Conservation (phyloP, 2,329 filamentous ascomycete genomes). For the Colletotrichum eremochloae region DNA sequence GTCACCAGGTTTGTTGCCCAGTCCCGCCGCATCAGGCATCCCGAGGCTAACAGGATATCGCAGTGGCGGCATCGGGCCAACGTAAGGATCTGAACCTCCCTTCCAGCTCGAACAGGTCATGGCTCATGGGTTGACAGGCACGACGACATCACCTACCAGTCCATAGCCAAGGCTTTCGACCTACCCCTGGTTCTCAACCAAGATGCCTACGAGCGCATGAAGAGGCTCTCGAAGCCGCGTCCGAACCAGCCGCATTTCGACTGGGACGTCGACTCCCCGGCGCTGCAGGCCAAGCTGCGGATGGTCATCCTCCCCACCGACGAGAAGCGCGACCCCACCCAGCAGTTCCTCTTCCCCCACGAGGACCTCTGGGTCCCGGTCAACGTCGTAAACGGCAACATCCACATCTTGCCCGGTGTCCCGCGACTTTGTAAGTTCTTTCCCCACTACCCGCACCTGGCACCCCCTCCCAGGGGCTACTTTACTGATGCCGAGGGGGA, state of each 20-base stretch:
- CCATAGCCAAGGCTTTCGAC: conserved; percentile 89
- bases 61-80: conserved; percentile 93
- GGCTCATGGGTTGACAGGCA: conserved; percentile 68
- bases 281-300: conserved; percentile 83
- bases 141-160: conserved; percentile 97
- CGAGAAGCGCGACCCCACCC: conserved; percentile 70
- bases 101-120: neutral
- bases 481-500: conserved; percentile 15
- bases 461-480: neutral
- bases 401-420: conserved; percentile 93
- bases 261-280: conserved; percentile 86
- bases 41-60: conserved; percentile 35
- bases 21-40: neutral
- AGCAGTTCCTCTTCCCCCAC: conserved; percentile 83
- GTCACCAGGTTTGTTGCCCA: conserved; percentile 75
- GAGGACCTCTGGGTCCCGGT: conserved; percentile 94
- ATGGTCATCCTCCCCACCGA: conserved; percentile 93
- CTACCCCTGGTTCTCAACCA: conserved; percentile 83
- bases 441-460: neutral
- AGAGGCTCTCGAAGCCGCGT: conserved; percentile 79
- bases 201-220: conserved; percentile 85
- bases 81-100: conserved; percentile 65
- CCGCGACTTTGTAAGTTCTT: conserved; percentile 76
- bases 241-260: conserved; percentile 81
- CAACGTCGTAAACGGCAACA: conserved; percentile 88